These are phyloP conservation scores for Umbelopsis vinacea DNA, from an alignment of 192 early-diverging fungal genomes.

Conservation along the genomic window DNA sequence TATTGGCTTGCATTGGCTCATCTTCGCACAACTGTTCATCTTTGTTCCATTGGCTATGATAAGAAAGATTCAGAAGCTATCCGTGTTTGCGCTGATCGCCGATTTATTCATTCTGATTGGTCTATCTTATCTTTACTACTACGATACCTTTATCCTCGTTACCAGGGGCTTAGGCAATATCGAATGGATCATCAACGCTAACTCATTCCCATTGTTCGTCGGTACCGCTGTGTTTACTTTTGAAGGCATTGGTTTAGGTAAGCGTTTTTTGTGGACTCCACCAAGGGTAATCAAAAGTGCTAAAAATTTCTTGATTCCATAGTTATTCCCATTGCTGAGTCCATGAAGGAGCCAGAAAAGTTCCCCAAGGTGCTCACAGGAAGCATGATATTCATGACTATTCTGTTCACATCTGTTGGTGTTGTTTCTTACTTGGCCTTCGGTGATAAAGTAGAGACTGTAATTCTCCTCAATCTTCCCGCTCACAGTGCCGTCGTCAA, in stretches of 20 bases:
- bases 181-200: constrained; percentile 71
- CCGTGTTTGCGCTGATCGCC: constrained; percentile 83
- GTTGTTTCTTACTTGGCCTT: constrained; percentile 78
- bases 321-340: constrained; percentile 73
- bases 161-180: constrained; percentile 73
- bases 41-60: constrained; percentile 66
- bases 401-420: constrained; percentile 77
- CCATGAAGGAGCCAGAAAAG: constrained; percentile 83
- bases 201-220: constrained; percentile 85
- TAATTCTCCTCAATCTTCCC: constrained; percentile 85
- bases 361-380: constrained; percentile 75
- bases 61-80: constrained; percentile 89
- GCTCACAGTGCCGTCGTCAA: constrained; percentile 58
- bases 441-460: constrained; percentile 81
- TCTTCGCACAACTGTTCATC: constrained; percentile 51
- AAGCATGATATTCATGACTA: constrained; percentile 69
- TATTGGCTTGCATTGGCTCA: constrained; percentile 37
- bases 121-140: constrained; percentile 82
- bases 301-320: constrained; percentile 24
- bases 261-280: not conserved
- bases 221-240: constrained; percentile 94
- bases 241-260: constrained; percentile 82
- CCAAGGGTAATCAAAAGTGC: constrained; percentile 1
- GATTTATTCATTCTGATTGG: constrained; percentile 94
- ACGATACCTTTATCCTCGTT: constrained; percentile 71